These are phyloP conservation scores for Gymnopilus junonius DNA, from an alignment of 768 basidiomycete species.

Conservation along the genomic window DNA sequence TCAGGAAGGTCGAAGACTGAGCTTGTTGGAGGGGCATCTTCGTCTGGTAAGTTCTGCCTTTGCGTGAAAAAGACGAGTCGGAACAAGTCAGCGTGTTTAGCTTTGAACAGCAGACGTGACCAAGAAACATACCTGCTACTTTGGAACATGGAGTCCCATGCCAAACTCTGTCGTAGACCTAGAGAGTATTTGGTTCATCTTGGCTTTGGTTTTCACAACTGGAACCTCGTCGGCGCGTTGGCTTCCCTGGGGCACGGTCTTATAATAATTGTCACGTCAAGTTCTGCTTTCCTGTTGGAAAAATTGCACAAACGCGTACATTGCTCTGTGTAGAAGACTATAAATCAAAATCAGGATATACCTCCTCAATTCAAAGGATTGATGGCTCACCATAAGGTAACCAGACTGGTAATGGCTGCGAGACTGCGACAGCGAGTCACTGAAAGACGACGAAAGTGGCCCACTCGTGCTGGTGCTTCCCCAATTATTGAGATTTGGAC, in stretches of 20 bases:
- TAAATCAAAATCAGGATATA: neutral
- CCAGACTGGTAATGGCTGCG: constrained; percentile 81
- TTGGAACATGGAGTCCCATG: constrained; percentile 85
- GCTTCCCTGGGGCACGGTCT: constrained; percentile 56
- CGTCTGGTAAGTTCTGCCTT: constrained; percentile 67
- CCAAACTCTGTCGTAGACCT: constrained; percentile 75
- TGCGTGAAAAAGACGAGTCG: constrained; percentile 40
- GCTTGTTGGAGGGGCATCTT: constrained; percentile 79
- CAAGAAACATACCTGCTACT: constrained; percentile 60
- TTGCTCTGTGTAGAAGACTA: constrained; percentile 69
- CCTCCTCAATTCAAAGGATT: neutral
- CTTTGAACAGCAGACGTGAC: constrained; percentile 2
- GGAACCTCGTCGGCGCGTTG: constrained; percentile 77
- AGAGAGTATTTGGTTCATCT: constrained; percentile 72
- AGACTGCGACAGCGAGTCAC: constrained; percentile 73
- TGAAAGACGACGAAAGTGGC: constrained; percentile 54
- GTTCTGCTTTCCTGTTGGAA: neutral
- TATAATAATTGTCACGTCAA: constrained; percentile 5
- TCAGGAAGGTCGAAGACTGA: constrained; percentile 80
- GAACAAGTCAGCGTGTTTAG: neutral
- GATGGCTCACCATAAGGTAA: constrained; percentile 71
- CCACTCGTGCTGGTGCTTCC: constrained; percentile 48
- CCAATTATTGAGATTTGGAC: constrained; percentile 57
- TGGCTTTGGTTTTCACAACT: constrained; percentile 79
- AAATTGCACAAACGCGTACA: constrained; percentile 35